These are phyloP conservation scores for Aspergillus melleus DNA, from an alignment of 2,329 filamentous ascomycete species.

Conservation along the genomic window DNA sequence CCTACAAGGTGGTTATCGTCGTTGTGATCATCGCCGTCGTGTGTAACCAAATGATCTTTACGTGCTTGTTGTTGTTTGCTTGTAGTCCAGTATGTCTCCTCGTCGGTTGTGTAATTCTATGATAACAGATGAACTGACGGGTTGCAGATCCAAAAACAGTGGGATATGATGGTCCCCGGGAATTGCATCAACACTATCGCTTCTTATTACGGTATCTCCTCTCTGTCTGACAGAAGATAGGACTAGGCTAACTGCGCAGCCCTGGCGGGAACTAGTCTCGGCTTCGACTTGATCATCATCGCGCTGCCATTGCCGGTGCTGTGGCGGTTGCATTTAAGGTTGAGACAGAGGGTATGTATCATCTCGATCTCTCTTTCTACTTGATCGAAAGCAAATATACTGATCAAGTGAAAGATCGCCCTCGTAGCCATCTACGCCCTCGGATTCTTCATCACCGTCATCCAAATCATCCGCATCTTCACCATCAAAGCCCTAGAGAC, in stretches of 20 bases:
- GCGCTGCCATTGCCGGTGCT: slow-evolving; percentile 26
- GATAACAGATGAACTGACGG: background rate
- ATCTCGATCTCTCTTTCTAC: background rate
- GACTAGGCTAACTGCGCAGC: background rate
- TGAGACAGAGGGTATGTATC: slow-evolving; percentile 16
- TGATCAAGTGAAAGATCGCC: slow-evolving; percentile 32
- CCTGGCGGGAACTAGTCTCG: slow-evolving; percentile 21
- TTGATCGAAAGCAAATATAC: too few relatives aligned
- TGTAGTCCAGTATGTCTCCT: slow-evolving; percentile 28
- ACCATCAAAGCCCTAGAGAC: slow-evolving; percentile 48
- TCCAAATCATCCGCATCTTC: slow-evolving; percentile 54
- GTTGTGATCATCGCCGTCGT: slow-evolving; percentile 36
- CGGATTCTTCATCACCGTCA: slow-evolving; percentile 53
- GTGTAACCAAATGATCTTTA: slow-evolving; percentile 41
- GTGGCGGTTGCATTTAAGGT: slow-evolving; percentile 16
- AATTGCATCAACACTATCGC: slow-evolving; percentile 43
- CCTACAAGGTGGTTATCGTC: slow-evolving; percentile 37
- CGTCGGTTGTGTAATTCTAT: background rate
- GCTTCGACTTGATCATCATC: slow-evolving; percentile 26
- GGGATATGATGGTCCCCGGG: slow-evolving; percentile 42
- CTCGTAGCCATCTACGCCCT: slow-evolving; percentile 49
- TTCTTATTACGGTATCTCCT: slow-evolving; percentile 45
- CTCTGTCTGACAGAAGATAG: background rate
- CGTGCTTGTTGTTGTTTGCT: slow-evolving; percentile 26
- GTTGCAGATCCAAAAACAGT: slow-evolving; percentile 41